Evolutionary conservation across 306 rosid genomes (phyloP).

Genomic region (Ziziphus jujuba): DNA sequence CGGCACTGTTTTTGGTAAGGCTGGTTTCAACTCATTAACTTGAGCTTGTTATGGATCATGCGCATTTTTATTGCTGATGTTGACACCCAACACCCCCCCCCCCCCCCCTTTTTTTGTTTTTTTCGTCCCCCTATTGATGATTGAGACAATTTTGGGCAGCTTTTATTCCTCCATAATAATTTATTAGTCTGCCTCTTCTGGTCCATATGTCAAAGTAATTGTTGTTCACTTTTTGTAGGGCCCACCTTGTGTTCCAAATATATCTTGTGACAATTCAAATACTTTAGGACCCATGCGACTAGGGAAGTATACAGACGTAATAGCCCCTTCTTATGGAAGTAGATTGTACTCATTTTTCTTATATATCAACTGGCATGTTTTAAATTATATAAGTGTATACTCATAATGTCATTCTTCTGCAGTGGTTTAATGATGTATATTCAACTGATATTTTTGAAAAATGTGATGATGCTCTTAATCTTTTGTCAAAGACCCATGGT

Average conservation of each 20-base stretch:
- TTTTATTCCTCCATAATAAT: not conserved
- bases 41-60: no score
- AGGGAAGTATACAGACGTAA: slow-evolving; percentile 83
- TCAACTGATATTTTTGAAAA: slow-evolving; percentile 76
- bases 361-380: slow-evolving; percentile 16
- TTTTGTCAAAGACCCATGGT: slow-evolving; percentile 59
- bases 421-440: slow-evolving; percentile 91
- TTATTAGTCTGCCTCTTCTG: not conserved
- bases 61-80: no score
- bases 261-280: slow-evolving; percentile 48
- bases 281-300: slow-evolving; percentile 64
- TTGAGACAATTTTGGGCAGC: not conserved
- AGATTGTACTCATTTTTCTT: slow-evolving; percentile 6
- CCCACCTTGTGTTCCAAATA: slow-evolving; percentile 76
- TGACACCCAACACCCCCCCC: no score
- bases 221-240: slow-evolving; percentile 41
- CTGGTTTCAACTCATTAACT: no score
- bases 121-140: no score
- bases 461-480: slow-evolving; percentile 75
- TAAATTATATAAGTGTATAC: slow-evolving; percentile 12
- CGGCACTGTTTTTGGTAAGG: no score
- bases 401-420: slow-evolving; percentile 34
- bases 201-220: slow-evolving; percentile 8
- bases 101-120: no score
- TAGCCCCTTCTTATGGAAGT: not conserved